Evolutionary conservation across 768 basidiomycete genomes (phyloP).

Genomic region (Crepidotus variabilis): DNA sequence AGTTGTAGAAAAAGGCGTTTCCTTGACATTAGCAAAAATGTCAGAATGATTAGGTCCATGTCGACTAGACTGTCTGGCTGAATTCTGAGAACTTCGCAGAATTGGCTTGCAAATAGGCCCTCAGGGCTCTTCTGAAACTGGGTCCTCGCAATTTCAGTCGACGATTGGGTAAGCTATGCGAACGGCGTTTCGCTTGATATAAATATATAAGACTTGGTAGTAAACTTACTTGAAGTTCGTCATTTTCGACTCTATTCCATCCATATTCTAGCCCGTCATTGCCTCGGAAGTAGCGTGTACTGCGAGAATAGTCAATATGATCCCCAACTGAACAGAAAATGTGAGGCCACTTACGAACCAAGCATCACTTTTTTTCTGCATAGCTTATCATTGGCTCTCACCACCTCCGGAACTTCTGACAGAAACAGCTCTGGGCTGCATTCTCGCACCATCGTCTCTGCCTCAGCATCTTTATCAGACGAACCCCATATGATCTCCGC

Average conservation of each 20-base stretch:
- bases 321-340: background rate
- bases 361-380: background rate
- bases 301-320: slow-evolving; percentile 12
- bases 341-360: background rate
- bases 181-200: background rate
- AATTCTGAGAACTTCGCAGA: slow-evolving; percentile 41
- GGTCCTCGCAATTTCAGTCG: slow-evolving; percentile 40
- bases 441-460: background rate
- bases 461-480: background rate
- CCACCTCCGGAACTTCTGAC: background rate
- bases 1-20: slow-evolving; percentile 37
- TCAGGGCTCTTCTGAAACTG: slow-evolving; percentile 29
- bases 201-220: background rate
- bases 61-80: slow-evolving; percentile 42
- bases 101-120: slow-evolving; percentile 46
- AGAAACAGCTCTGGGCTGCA: background rate
- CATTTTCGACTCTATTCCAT: slow-evolving; percentile 39
- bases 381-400: background rate
- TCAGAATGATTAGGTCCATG: slow-evolving; percentile 49
- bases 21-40: slow-evolving; percentile 55
- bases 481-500: background rate
- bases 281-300: slow-evolving; percentile 47
- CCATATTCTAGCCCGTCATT: slow-evolving; percentile 46
- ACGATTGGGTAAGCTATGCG: slow-evolving; percentile 39
- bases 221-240: slow-evolving; percentile 37